Conservation (phyloP, 495 filamentous ascomycete species). For the Xylaria cubensis region DNA sequence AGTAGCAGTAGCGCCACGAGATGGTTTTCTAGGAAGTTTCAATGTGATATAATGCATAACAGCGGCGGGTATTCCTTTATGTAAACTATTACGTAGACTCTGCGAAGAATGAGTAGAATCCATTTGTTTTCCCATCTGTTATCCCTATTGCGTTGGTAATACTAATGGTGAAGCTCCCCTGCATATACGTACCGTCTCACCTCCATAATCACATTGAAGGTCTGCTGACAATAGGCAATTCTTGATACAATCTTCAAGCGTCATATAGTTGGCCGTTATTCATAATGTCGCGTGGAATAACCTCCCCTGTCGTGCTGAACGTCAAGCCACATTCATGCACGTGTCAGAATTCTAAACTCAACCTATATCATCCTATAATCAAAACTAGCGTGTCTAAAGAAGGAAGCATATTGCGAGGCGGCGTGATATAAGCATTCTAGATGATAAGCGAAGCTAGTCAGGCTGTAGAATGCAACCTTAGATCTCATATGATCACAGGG, state of each 20-base stretch:
- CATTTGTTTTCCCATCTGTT: background rate
- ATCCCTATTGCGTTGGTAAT: background rate
- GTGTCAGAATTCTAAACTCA: slow-evolving; percentile 18
- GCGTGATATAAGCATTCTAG: background rate
- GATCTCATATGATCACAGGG: slow-evolving; percentile 15
- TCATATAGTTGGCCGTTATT: too few species aligned
- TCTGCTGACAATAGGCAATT: slow-evolving; percentile 1
- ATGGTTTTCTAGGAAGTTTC: background rate
- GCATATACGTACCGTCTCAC: background rate
- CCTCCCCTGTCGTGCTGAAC: background rate
- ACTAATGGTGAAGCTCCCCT: background rate
- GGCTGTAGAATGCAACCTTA: slow-evolving; percentile 17
- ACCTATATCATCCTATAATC: background rate
- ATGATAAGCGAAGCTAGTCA: background rate
- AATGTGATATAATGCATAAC: background rate
- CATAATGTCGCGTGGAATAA: background rate
- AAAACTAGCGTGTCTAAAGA: background rate
- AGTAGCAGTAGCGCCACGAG: background rate
- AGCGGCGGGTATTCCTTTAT: background rate
- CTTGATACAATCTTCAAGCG: background rate
- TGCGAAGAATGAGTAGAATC: background rate
- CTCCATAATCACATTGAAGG: background rate
- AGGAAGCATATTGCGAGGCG: slow-evolving; percentile 7
- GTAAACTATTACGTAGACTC: background rate
- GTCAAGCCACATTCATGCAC: slow-evolving; percentile 22